Percentiles rank a stretch among this genome's conserved stretches.
These are phyloP conservation scores for Salicornia ramosissima DNA, from an alignment of 148 eudicot species.

Conservation along the genomic window DNA sequence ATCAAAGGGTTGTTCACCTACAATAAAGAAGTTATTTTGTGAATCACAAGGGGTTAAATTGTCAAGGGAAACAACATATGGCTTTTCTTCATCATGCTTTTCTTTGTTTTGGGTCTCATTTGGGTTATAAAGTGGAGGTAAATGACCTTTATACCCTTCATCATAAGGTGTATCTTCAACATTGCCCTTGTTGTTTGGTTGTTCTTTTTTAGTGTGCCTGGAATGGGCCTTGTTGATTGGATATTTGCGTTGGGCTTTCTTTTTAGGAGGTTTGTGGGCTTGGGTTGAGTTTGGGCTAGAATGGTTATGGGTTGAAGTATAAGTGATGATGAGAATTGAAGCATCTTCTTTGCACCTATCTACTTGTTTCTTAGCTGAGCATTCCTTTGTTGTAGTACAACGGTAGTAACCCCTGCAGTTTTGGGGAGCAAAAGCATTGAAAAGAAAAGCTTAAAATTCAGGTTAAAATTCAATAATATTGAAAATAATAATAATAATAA, in stretches of 20 bases:
- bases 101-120: background rate
- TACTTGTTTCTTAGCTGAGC: slow-evolving; percentile 76
- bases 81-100: slow-evolving; percentile 26
- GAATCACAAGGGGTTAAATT: slow-evolving; percentile 13
- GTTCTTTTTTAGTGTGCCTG: slow-evolving; percentile 7
- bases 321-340: slow-evolving; percentile 58
- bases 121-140: slow-evolving; percentile 7
- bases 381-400: slow-evolving; percentile 79
- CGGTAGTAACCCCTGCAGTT: slow-evolving; percentile 69
- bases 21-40: slow-evolving; percentile 8
- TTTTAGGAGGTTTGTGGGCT: background rate
- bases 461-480: no score
- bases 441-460: no score
- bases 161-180: background rate
- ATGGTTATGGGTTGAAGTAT: slow-evolving; percentile 61
- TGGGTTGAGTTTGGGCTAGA: slow-evolving; percentile 16
- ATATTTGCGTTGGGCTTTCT: background rate
- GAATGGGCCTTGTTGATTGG: background rate
- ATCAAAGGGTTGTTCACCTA: slow-evolving; percentile 6
- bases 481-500: no score
- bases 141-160: background rate
- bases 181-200: background rate
- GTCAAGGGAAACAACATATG: slow-evolving; percentile 27
- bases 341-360: slow-evolving; percentile 71
- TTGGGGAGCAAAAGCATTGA: background rate